Percentiles rank a stretch among this genome's conserved stretches.
Evolutionary conservation across 441 rosid species (phyloP).

Genomic region (Syzygium syzygioides): DNA sequence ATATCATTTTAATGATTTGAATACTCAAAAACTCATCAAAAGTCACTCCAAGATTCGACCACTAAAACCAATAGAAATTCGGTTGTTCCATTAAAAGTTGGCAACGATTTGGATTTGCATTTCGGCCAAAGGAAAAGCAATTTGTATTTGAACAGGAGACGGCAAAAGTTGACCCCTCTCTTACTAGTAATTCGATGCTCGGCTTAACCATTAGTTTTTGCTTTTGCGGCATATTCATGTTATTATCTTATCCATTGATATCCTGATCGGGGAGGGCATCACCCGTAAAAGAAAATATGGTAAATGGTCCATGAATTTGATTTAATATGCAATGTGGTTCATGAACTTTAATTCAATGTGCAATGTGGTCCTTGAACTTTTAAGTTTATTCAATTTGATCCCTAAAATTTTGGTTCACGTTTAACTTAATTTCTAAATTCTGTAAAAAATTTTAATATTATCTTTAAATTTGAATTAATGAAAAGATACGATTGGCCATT

Average conservation of each 20-base stretch:
- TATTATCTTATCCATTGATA: no score
- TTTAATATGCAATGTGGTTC: fast-evolving
- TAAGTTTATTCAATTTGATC: no score
- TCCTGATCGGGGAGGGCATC: fast-evolving
- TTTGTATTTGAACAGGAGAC: background rate
- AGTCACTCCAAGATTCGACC: background rate
- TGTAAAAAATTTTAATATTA: no score
- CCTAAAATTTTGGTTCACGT: no score
- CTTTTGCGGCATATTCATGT: background rate
- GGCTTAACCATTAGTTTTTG: background rate
- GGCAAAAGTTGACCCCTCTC: no score
- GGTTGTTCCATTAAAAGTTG: background rate
- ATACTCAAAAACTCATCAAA: background rate
- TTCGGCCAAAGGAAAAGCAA: no score
- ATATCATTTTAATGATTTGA: background rate
- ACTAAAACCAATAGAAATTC: background rate
- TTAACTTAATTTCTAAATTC: no score
- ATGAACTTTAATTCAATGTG: no score
- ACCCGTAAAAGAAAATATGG: background rate
- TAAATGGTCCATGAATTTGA: no score
- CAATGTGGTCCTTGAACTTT: no score
- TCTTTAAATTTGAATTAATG: no score
- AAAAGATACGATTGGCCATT: no score
- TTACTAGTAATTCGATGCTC: fast-evolving
- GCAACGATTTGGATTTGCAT: background rate